Evolutionary conservation across 164 flowering plant genomes (phyloP).

Genomic region (Chimonanthus salicifolius): DNA sequence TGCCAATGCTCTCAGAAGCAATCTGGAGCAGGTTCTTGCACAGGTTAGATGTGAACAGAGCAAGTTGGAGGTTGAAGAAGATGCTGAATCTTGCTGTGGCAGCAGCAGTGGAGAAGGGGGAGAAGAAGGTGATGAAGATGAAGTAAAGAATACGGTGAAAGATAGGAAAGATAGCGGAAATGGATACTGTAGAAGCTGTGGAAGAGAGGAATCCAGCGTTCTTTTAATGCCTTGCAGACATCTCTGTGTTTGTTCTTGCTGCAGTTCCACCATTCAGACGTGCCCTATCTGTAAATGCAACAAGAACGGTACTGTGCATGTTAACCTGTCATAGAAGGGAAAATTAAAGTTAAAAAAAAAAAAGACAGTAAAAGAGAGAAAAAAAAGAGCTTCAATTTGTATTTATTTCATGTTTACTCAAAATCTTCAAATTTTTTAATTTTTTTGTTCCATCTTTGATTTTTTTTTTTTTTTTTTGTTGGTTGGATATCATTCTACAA

Average conservation of each 20-base stretch:
- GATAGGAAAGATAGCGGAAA: slow-evolving; percentile 3
- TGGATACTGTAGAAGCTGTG: slow-evolving; percentile 28
- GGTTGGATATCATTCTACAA: neutral
- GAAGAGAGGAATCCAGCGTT: slow-evolving; percentile 41
- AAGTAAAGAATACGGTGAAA: neutral
- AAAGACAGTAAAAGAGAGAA: neutral
- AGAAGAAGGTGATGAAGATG: neutral
- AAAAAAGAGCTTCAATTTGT: neutral
- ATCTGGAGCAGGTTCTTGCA: slow-evolving; percentile 54
- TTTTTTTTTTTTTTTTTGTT: too few species aligned
- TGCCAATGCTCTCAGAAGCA: slow-evolving; percentile 47
- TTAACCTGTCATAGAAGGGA: slow-evolving; percentile 22
- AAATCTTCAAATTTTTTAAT: too few species aligned
- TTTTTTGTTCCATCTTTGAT: neutral
- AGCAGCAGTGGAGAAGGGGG: slow-evolving; percentile 11
- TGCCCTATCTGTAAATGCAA: slow-evolving; percentile 58
- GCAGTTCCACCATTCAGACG: slow-evolving; percentile 37
- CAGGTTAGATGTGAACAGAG: slow-evolving; percentile 28
- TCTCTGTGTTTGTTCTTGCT: slow-evolving; percentile 45
- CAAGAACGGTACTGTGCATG: slow-evolving; percentile 47
- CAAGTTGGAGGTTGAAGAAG: slow-evolving; percentile 19
- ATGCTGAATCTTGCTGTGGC: slow-evolving; percentile 22
- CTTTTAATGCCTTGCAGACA: slow-evolving; percentile 66
- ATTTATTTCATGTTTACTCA: neutral
- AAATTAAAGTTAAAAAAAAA: neutral